phyloP scores from a whole-genome alignment of 306 rosid species.

The Oxytropis ochrocephala region DNA sequence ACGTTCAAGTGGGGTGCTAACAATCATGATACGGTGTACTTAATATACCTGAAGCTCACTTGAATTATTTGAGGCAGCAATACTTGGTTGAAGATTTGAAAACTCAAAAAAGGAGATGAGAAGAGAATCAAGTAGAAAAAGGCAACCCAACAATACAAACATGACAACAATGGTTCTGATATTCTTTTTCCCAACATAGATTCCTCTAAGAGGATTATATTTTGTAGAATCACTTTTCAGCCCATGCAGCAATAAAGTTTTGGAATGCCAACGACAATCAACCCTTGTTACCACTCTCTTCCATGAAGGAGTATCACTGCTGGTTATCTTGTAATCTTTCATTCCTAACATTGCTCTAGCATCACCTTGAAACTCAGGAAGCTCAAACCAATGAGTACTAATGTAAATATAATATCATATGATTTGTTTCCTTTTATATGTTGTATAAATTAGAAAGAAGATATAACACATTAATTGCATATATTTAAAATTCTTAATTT shows the following conservation, averaged over 20 bases:
- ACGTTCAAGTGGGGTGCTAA: not conserved
- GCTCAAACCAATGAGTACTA: not conserved
- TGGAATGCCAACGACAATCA: slow-evolving; percentile 47
- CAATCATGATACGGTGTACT: slow-evolving; percentile 13
- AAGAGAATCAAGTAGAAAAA: slow-evolving; percentile 70
- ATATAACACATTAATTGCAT: no score
- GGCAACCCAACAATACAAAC: slow-evolving; percentile 54
- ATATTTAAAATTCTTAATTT: no score
- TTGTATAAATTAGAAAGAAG: no score
- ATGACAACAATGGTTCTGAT: slow-evolving; percentile 46
- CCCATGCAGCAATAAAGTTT: slow-evolving; percentile 43
- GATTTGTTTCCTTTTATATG: no score
- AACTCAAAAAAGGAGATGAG: slow-evolving; percentile 57
- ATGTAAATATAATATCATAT: no score
- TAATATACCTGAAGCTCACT: slow-evolving; percentile 39
- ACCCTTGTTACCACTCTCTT: slow-evolving; percentile 43
- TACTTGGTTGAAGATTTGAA: slow-evolving; percentile 30
- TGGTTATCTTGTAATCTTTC: slow-evolving; percentile 49
- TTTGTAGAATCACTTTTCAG: slow-evolving; percentile 54
- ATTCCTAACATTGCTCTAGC: slow-evolving; percentile 25
- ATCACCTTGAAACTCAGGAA: slow-evolving; percentile 23
- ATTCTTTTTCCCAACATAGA: slow-evolving; percentile 55
- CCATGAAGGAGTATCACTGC: slow-evolving; percentile 39
- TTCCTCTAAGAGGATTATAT: slow-evolving; percentile 44
- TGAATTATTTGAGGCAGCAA: slow-evolving; percentile 30